Percentiles rank a stretch among this genome's conserved stretches.
Evolutionary conservation across 108 stramenopile species (phyloP).

Genomic region (Aureococcus anophagefferens): DNA sequence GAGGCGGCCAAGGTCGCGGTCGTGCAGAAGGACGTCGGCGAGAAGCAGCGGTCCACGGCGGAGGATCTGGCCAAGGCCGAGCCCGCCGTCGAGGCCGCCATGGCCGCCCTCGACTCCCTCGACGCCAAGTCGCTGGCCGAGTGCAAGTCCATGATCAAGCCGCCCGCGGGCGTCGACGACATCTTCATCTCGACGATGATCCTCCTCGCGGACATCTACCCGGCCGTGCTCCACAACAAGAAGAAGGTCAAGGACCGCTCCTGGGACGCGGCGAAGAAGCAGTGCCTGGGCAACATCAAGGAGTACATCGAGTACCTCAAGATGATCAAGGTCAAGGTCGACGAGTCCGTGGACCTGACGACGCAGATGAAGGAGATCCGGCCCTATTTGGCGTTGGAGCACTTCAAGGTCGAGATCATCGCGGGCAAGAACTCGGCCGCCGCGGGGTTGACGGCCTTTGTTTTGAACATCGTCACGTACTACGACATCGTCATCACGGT

Average conservation of each 20-base stretch:
- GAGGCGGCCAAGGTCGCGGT: conserved; percentile 57
- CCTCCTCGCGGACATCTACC: conserved; percentile 68
- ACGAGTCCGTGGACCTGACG: conserved; percentile 42
- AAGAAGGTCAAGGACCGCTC: conserved; percentile 54
- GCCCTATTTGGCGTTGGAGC: conserved; percentile 52
- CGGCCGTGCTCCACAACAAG: conserved; percentile 42
- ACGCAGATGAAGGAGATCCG: conserved; percentile 61
- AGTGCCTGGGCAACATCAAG: conserved; percentile 59
- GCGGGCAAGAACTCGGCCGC: conserved; percentile 61
- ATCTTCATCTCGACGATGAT: conserved; percentile 77
- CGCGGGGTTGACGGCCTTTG: conserved; percentile 61
- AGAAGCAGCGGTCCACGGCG: conserved; percentile 55
- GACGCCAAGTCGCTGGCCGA: conserved; percentile 53
- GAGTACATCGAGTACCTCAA: conserved; percentile 64
- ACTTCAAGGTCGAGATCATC: conserved; percentile 61
- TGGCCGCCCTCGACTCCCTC: conserved; percentile 55
- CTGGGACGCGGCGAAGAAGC: conserved; percentile 71
- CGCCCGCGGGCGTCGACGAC: conserved; percentile 65
- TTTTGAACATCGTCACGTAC: conserved; percentile 66
- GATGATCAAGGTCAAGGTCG: conserved; percentile 52
- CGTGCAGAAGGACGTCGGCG: conserved; percentile 49
- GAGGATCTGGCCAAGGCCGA: conserved; percentile 58
- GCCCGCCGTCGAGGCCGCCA: conserved; percentile 55
- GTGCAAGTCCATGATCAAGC: conserved; percentile 57
- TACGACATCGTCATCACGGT: conserved; percentile 65